Base-by-base conservation (phyloP, 73 alveolate genomes). In the Uronychia binucleata region DNA sequence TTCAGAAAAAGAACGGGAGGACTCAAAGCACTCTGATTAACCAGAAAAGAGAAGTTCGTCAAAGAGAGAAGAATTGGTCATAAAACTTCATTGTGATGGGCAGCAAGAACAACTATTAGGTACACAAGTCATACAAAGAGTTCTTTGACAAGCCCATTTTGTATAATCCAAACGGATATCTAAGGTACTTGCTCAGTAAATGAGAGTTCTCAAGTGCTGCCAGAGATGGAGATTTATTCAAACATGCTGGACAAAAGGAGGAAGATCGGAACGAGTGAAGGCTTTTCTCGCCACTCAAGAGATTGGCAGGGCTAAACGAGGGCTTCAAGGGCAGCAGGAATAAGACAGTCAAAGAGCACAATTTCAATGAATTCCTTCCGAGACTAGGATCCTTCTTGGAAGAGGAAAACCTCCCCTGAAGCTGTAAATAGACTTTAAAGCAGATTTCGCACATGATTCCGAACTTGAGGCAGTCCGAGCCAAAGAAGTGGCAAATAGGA, bases 121-220 rank as follows among this genome's bases (percentile, higher is more conserved):
- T 85, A 27, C 91, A 85, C 81, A 77, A n/a, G 1, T 46, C 34
- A 34, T 85, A 28, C 46, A 85, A 59, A 77, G 91, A 85, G 46
- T 85, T 85, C 86, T 85, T 85, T 77, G 91, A 85, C 32, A 34
- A 59, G 30, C 91, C 91, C 11, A 77, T 85, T 33, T 1, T 28
- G 26, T 75, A 74, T 33, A 80, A 76, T 57, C 30, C 33, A 1
- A 85, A 85, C 26, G 91, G 91, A 0, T 85, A 85, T 32, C 28
- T 46, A 75, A 79, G 88, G 88, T 81, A 81, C 84, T 29, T 46
- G 19, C 58, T 57, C 67, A 1, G 29, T 26, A 1, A n/a, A 8
- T 1, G 29, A 8, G 32, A 83, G 90, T 14, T 26, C 31, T 34
- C n/a, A 34, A 1, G 32, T 34, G 33, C 75, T 75, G 26, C 78